Evolutionary conservation across 2,329 filamentous ascomycete genomes (phyloP), one percentile per base, ranked within the genome.

Genomic region (Pseudonectria buxi): DNA sequence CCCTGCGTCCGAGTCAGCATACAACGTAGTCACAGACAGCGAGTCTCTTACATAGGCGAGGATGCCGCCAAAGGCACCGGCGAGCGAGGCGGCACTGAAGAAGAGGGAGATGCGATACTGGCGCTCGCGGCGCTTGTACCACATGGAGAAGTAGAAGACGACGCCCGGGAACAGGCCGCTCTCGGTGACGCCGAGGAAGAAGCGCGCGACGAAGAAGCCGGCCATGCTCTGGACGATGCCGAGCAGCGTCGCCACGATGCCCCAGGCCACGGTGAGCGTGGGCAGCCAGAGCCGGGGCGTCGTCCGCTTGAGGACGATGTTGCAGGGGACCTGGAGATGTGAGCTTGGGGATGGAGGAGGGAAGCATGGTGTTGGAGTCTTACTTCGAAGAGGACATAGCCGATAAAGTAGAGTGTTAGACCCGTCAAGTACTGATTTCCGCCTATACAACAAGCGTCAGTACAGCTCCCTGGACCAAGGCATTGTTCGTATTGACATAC

Each of bases 341-440:
- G 11, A 51, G 39, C 4, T 1, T 7, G 6, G 2, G 0, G 7
- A 2, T 1, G 1, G 6, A 3, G 1, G 0, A 2, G 9, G 10
- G n/a, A 18, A 22, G 10, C 4, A 13, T 13, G 12, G 7, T 7
- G 30, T n/a, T 6, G 10, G n/a, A 5, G 3, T 26, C 53, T 28
- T 29, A 69, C 68, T 48, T 78, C 74, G 28, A 77, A 77, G 10
- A 76, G 47, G 2, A 76, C 72, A 39, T 77, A 78, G 28, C 71
- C 72, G 27, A 77, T 61, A 49, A 85, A 85, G 54, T 82, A 85
- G 0, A 84, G 54, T 0, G 79, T 83, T 27, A 84, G 51, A 1
- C 77, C 76, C 0, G 74, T 79, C 1, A 83, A 63, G 38, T 85
- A 84, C 45, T 82, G 68, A 30, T 80, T 72, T 1, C 72, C 76